These are phyloP conservation scores for Bipolaris sorokiniana DNA, from an alignment of 2,329 filamentous ascomycete species.

Conservation along the genomic window DNA sequence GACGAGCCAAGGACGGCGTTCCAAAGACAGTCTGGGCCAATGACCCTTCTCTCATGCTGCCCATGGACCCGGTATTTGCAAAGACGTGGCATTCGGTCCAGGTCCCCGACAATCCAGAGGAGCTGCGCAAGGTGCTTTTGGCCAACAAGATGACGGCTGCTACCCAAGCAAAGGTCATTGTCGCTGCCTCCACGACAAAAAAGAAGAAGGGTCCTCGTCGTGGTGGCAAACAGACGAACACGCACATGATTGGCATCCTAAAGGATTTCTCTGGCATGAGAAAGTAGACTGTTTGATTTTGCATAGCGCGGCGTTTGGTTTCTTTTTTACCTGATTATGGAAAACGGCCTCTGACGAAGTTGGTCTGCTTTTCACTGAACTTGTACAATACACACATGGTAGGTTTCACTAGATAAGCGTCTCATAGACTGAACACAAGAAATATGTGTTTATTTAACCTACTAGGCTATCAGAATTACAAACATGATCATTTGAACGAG, in stretches of 20 bases:
- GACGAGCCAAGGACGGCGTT: slow-evolving; percentile 87
- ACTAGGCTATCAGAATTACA: too few relatives aligned
- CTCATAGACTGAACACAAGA: background rate
- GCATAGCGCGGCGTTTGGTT: slow-evolving; percentile 45
- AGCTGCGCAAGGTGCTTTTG: slow-evolving; percentile 77
- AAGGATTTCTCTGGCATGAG: slow-evolving; percentile 69
- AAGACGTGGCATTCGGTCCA: slow-evolving; percentile 81
- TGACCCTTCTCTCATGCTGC: slow-evolving; percentile 75
- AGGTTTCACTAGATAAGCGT: background rate
- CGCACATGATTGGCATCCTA: slow-evolving; percentile 82
- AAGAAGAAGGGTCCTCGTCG: slow-evolving; percentile 77
- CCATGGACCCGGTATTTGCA: slow-evolving; percentile 82
- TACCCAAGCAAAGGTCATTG: slow-evolving; percentile 74
- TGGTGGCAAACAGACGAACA: slow-evolving; percentile 82
- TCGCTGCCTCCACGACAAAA: slow-evolving; percentile 66
- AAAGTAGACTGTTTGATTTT: slow-evolving; percentile 35
- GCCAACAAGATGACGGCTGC: slow-evolving; percentile 83
- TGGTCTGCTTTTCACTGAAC: background rate
- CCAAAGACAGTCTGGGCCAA: slow-evolving; percentile 85
- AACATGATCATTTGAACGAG: background rate
- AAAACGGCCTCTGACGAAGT: background rate
- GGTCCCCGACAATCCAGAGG: slow-evolving; percentile 72
- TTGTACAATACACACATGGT: slow-evolving; percentile 1
- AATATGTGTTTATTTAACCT: background rate
- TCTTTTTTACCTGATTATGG: background rate